These are phyloP conservation scores for Erigeron philadelphicus DNA, from an alignment of 140 eudicot genomes.

Conservation along the genomic window DNA sequence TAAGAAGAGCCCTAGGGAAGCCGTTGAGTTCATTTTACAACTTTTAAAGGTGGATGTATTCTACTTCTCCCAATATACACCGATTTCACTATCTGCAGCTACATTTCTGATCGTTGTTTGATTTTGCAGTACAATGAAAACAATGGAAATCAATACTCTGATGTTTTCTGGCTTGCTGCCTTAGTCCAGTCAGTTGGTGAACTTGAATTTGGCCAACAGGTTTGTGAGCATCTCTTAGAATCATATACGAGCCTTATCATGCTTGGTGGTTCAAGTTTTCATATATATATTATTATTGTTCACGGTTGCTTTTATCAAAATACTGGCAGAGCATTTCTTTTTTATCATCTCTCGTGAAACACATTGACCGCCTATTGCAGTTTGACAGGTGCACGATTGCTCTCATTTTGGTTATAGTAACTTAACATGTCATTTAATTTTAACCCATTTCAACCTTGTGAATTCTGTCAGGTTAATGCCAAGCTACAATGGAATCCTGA, in stretches of 20 bases:
- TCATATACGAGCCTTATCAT: not conserved
- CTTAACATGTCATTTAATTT: not conserved
- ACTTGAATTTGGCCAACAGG: slow-evolving; percentile 93
- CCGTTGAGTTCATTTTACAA: slow-evolving; percentile 87
- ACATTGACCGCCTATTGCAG: slow-evolving; percentile 81
- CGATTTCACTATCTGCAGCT: not conserved
- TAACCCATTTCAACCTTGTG: slow-evolving; percentile 21
- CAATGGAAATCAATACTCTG: slow-evolving; percentile 80
- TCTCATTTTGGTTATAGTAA: slow-evolving; percentile 14
- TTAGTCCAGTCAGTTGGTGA: slow-evolving; percentile 87
- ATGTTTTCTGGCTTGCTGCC: slow-evolving; percentile 93
- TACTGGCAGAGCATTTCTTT: slow-evolving; percentile 56
- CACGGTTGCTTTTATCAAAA: slow-evolving; percentile 16
- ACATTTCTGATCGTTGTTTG: not conserved
- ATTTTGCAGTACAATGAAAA: slow-evolving; percentile 82
- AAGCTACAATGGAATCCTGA: slow-evolving; percentile 84
- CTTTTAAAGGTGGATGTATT: slow-evolving; percentile 61
- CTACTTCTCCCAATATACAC: not conserved
- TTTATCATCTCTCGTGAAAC: slow-evolving; percentile 76
- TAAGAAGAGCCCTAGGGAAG: slow-evolving; percentile 89
- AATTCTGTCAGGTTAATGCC: slow-evolving; percentile 70
- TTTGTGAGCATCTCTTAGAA: slow-evolving; percentile 23
- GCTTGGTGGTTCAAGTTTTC: too few relatives aligned
- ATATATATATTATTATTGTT: not conserved
- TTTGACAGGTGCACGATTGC: slow-evolving; percentile 71